A percentile compares a stretch with the other conserved stretches of the same genome.
Conservation (phyloP, 139 green algal genomes). For the Parachlorella kessleri region DNA sequence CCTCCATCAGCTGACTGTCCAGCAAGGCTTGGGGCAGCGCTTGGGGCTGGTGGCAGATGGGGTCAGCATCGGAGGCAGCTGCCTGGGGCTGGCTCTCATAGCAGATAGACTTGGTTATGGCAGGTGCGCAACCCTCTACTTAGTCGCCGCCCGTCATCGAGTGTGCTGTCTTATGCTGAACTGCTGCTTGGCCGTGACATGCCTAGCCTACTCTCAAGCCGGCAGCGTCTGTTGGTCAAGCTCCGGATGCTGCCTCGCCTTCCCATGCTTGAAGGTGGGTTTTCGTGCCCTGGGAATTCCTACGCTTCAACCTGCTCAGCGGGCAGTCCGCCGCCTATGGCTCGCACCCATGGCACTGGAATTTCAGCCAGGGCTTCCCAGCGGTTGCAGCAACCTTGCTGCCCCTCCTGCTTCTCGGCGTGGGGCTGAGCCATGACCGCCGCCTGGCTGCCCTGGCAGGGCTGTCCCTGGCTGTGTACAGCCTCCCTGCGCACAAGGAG, state of each 20-base stretch:
- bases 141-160: too few relatives aligned
- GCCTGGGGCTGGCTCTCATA: background rate
- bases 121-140: constrained; percentile 19
- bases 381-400: constrained; percentile 33
- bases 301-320: constrained; percentile 73
- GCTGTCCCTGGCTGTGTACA: constrained; percentile 39
- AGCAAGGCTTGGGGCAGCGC: background rate
- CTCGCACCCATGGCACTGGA: constrained; percentile 76
- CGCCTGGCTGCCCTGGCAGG: constrained; percentile 17
- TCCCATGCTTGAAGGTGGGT: constrained; percentile 41
- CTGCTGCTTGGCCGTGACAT: background rate
- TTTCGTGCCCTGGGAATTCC: constrained; percentile 64
- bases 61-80: constrained; percentile 1
- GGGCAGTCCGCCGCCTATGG: constrained; percentile 59
- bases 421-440: background rate
- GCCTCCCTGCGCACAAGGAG: constrained; percentile 65
- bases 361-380: constrained; percentile 52
- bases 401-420: constrained; percentile 21
- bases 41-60: constrained; percentile 15
- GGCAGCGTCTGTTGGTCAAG: background rate
- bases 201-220: background rate
- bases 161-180: too few relatives aligned
- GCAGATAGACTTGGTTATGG: constrained; percentile 45
- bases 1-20: constrained; percentile 1
- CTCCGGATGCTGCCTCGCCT: background rate